Evolutionary conservation across 257 asterid species (phyloP), one percentile per base, ranked within the genome.

Genomic region (Solanum sejunctum): DNA sequence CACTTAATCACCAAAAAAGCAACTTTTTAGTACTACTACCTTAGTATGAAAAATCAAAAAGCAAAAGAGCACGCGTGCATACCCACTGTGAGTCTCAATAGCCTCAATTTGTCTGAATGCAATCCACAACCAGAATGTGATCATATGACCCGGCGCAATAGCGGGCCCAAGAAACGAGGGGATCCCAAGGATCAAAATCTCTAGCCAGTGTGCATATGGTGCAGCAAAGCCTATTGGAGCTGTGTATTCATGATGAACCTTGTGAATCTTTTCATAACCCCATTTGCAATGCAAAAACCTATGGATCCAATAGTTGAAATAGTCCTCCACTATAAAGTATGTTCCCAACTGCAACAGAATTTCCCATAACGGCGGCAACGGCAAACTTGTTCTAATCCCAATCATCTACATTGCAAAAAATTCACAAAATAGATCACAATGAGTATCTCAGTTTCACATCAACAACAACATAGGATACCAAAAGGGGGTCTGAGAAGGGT

Each of bases 51-150:
- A 77, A 28, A 45, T 55, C 57, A 66, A 80, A 85, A 67, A 64
- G 36, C 54, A 81, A 85, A 32, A 72, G 60, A 89, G 93, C 95
- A 92, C 87, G 98, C 91, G 66, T 88, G 95, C 93, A 89, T 91
- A 97, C 99, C 99, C 99, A 90, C 98, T 93, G 91, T 97, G 99
- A 90, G 99, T 93, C 89, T 97, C 98, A 87, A 97, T 97, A 56
- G 99, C 99, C 93, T 95, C 99, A 82, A 94, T 90, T 92, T 95
- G 98, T 90, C 99, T 97, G 85, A 94, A 86, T 23, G 86, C 98
- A 89, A 97, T 93, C 99, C 99, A 97, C 86, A 92, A 26, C 99
- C 99, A 97, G 90, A 97, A 94, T 7, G 99, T 97, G 89, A 97
- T 89, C 84, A 97, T 95, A 86, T 97, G 99, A 0, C 99, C 98